These are phyloP conservation scores for Acanthamoeba sp. DNA, from an alignment of 208 protist genomes.

Conservation along the genomic window DNA sequence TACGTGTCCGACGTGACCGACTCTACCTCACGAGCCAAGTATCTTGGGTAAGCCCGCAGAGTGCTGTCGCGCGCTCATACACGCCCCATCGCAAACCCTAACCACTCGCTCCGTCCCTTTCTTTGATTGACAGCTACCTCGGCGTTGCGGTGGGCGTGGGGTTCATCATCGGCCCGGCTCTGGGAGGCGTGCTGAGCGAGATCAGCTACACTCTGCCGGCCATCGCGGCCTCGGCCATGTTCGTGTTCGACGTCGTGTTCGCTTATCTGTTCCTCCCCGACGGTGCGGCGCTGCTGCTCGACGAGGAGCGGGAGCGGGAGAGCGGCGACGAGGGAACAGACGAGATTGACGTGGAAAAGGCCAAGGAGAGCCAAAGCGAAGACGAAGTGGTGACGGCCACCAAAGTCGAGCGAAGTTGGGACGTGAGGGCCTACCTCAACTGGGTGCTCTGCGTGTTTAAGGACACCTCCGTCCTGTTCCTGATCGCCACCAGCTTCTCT, in stretches of 20 bases:
- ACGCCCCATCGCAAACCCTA: neutral
- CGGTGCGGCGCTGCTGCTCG: neutral
- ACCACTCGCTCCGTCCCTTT: neutral
- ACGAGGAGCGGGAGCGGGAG: neutral
- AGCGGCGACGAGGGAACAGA: neutral
- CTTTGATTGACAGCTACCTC: neutral
- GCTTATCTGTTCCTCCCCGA: conserved; percentile 31
- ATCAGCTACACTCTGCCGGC: conserved; percentile 22
- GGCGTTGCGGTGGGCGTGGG: neutral
- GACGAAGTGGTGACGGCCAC: neutral
- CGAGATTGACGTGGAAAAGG: neutral
- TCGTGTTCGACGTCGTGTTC: conserved; percentile 2
- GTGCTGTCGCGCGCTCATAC: no score
- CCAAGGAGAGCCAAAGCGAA: conserved; percentile 36
- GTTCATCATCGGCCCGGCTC: conserved; percentile 39
- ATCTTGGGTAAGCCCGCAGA: conserved; percentile 10
- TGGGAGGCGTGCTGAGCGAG: conserved; percentile 45
- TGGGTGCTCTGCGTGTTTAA: conserved; percentile 7
- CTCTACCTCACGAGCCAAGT: conserved; percentile 2
- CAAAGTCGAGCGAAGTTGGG: neutral
- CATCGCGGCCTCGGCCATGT: neutral
- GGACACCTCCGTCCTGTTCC: neutral
- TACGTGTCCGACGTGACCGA: conserved; percentile 27
- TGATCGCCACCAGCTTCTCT: neutral
- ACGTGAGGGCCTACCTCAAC: neutral